phyloP scores from a whole-genome alignment of 2,329 filamentous ascomycete genomes.

The Graphilbum ipis-grandicollis region DNA sequence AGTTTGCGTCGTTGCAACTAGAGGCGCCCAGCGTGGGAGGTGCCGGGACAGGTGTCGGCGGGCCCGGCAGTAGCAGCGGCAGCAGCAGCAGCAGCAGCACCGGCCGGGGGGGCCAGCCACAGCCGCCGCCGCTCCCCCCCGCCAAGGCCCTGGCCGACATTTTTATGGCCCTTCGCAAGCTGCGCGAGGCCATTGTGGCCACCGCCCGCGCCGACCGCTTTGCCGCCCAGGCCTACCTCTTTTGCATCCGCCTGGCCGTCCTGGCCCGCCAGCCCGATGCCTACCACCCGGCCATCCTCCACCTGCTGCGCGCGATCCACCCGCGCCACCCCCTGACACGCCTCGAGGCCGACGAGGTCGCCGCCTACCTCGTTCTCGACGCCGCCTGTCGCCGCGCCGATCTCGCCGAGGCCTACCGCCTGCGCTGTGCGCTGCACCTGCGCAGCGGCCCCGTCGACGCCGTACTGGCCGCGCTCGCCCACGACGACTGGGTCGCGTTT shows the following conservation, averaged over 20 bases:
- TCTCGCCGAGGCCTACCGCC: slow-evolving; percentile 52
- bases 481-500: slow-evolving; percentile 71
- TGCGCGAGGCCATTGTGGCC: slow-evolving; percentile 77
- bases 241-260: slow-evolving; percentile 73
- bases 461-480: slow-evolving; percentile 52
- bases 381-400: slow-evolving; percentile 70
- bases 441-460: slow-evolving; percentile 51
- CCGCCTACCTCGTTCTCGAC: slow-evolving; percentile 70
- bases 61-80: not conserved
- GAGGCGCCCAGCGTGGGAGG: not conserved
- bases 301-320: slow-evolving; percentile 61
- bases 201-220: slow-evolving; percentile 63
- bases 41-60: not conserved
- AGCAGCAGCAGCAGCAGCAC: slow-evolving; percentile 1
- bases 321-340: slow-evolving; percentile 46
- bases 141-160: slow-evolving; percentile 53
- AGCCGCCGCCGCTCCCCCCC: not conserved
- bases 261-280: slow-evolving; percentile 70
- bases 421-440: slow-evolving; percentile 44
- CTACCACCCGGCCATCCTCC: slow-evolving; percentile 72
- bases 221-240: slow-evolving; percentile 76
- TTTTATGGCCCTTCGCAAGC: slow-evolving; percentile 71
- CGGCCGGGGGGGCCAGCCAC: too few species aligned
- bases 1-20: slow-evolving; percentile 50
- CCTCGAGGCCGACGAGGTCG: slow-evolving; percentile 62